Evolutionary conservation across 2,329 filamentous ascomycete species (phyloP).

Genomic region (Apiospora kogelbergensis): DNA sequence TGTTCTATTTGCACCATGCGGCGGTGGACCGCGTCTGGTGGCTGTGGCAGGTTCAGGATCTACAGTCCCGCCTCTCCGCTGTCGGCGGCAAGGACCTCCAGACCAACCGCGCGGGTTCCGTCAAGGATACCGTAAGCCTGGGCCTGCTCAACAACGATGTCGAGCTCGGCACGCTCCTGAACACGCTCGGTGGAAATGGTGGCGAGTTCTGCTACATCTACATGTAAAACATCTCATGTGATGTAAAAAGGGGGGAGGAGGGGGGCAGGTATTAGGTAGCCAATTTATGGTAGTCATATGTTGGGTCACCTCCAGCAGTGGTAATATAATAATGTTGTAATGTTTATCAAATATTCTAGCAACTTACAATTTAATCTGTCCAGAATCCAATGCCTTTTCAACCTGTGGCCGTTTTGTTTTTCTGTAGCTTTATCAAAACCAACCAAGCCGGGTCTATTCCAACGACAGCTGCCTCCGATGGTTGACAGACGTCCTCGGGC

Average conservation of each 20-base stretch:
- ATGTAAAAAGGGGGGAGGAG: not conserved
- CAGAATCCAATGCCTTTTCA: not conserved
- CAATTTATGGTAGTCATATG: not conserved
- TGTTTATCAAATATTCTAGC: not conserved
- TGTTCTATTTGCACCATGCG: conserved; percentile 25
- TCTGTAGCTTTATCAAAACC: no score
- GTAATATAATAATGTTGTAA: not conserved
- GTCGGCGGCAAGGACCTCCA: conserved; percentile 24
- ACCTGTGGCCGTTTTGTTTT: no score
- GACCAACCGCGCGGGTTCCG: conserved; percentile 21
- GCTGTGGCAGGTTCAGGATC: conserved; percentile 22
- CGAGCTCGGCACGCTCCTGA: conserved; percentile 26
- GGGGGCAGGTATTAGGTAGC: no score
- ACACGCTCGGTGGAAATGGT: conserved; percentile 23
- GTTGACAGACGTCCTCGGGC: no score
- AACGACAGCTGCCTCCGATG: no score
- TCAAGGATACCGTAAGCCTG: conserved; percentile 23
- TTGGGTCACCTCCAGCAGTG: not conserved
- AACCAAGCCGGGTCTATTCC: no score
- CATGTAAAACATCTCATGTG: conserved; percentile 8
- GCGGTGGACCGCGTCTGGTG: conserved; percentile 22
- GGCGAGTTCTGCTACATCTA: conserved; percentile 31
- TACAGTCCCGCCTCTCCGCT: conserved; percentile 14
- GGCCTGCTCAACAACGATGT: conserved; percentile 19
- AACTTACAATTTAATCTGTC: not conserved